These are phyloP conservation scores for Pyronema omphalodes DNA, from an alignment of 495 filamentous ascomycete species.

Conservation along the genomic window DNA sequence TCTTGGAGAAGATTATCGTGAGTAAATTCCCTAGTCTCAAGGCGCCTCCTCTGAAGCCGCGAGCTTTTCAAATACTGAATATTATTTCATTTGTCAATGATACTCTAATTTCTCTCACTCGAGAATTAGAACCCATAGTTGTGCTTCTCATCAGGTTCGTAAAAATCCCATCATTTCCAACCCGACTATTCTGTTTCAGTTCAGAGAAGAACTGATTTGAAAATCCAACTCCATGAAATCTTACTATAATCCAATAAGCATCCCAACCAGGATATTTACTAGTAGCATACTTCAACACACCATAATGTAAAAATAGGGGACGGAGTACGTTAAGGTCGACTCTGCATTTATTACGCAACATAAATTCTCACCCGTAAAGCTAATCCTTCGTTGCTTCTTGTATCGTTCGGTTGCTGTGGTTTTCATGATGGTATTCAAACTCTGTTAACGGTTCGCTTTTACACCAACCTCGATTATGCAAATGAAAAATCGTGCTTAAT, in stretches of 20 bases:
- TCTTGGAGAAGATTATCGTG: not conserved
- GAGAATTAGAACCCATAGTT: not conserved
- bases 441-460: constrained; percentile 13
- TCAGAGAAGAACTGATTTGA: constrained; percentile 33
- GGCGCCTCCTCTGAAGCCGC: not conserved
- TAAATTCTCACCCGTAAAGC: no score
- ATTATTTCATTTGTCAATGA: not conserved
- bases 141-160: not conserved
- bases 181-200: constrained; percentile 24
- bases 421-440: constrained; percentile 25
- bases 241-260: constrained; percentile 23
- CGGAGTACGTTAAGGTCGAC: no score
- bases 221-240: constrained; percentile 27
- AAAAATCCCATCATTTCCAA: not conserved
- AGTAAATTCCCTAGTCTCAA: not conserved
- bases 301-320: no score
- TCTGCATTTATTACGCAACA: no score
- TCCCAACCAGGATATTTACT: no score
- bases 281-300: no score
- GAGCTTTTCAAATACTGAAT: not conserved
- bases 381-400: no score
- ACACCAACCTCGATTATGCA: constrained; percentile 27
- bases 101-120: not conserved
- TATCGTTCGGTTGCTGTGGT: no score
- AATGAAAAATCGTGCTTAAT: constrained; percentile 28